phyloP scores from a whole-genome alignment of 495 filamentous ascomycete genomes.

The Penicillium pulvis region DNA sequence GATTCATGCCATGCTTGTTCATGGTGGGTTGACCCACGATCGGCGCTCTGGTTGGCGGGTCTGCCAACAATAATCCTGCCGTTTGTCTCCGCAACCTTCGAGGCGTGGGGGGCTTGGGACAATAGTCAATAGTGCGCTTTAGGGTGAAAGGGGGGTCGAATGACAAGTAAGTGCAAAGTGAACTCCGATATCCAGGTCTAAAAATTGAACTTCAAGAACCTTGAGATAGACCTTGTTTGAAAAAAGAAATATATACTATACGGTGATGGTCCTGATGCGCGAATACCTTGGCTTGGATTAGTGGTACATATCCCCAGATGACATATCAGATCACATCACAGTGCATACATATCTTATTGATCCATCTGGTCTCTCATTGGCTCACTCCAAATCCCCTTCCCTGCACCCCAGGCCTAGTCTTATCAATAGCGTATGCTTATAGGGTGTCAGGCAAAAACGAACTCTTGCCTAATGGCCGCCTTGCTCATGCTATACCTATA shows the following conservation, averaged over 20 bases:
- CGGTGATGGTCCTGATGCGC: not conserved
- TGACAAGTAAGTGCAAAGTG: not conserved
- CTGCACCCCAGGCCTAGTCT: slow-evolving; percentile 1
- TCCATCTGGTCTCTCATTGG: not conserved
- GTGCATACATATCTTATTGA: slow-evolving; percentile 3
- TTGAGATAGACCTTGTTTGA: not conserved
- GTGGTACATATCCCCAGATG: not conserved
- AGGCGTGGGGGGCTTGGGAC: not conserved
- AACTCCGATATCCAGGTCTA: not conserved
- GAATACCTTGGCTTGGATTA: not conserved
- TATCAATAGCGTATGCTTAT: slow-evolving; percentile 6
- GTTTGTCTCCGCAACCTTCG: slow-evolving; percentile 2
- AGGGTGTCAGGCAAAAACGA: not conserved
- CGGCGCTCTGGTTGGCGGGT: slow-evolving; percentile 2
- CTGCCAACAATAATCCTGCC: not conserved
- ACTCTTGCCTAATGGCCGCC: not conserved
- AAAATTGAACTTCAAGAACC: not conserved
- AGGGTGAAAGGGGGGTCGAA: not conserved
- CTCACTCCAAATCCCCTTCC: not conserved
- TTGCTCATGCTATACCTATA: not conserved
- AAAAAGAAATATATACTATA: not conserved
- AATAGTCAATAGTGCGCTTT: not conserved
- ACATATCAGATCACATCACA: slow-evolving; percentile 4
- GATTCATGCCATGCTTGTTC: slow-evolving; percentile 1
- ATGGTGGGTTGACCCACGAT: not conserved